phyloP scores from a whole-genome alignment of 2,329 filamentous ascomycete genomes.

The Clarireedia paspali region DNA sequence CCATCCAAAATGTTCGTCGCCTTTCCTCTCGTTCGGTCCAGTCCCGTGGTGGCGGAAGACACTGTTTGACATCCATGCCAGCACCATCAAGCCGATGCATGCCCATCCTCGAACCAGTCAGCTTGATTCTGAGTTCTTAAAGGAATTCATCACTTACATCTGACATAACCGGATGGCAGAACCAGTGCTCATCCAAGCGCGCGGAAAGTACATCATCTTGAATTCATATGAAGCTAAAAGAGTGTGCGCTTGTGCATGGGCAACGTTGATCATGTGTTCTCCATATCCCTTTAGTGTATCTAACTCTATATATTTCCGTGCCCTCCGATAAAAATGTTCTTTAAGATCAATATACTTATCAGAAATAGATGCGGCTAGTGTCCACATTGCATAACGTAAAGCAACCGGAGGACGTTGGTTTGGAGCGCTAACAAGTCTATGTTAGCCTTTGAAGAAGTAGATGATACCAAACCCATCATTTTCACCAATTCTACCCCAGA shows the following conservation, averaged over 20 bases:
- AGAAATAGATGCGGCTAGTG: slow-evolving; percentile 74
- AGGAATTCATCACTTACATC: slow-evolving; percentile 51
- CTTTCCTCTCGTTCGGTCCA: slow-evolving; percentile 93
- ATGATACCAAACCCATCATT: no score
- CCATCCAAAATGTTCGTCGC: slow-evolving; percentile 89
- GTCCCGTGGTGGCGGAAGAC: slow-evolving; percentile 75
- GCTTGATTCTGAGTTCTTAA: not conserved
- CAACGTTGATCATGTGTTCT: slow-evolving; percentile 77
- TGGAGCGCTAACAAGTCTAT: slow-evolving; percentile 48
- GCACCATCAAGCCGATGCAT: slow-evolving; percentile 77
- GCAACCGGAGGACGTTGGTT: slow-evolving; percentile 79
- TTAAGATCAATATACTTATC: slow-evolving; percentile 76
- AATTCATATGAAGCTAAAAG: slow-evolving; percentile 83
- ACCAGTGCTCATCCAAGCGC: slow-evolving; percentile 90
- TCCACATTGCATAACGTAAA: slow-evolving; percentile 92
- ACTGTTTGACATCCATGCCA: slow-evolving; percentile 88
- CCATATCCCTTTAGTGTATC: slow-evolving; percentile 92
- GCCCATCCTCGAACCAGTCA: slow-evolving; percentile 67
- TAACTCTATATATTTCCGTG: slow-evolving; percentile 81
- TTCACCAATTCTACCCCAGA: not conserved
- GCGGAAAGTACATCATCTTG: slow-evolving; percentile 94
- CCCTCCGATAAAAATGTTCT: slow-evolving; percentile 81
- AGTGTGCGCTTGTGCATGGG: slow-evolving; percentile 78
- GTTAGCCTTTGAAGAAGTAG: not conserved
- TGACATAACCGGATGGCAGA: slow-evolving; percentile 71